Percentiles rank a stretch among this genome's conserved stretches.
Conservation (phyloP, 164 flowering plant genomes). For the Warburgia ugandensis region DNA sequence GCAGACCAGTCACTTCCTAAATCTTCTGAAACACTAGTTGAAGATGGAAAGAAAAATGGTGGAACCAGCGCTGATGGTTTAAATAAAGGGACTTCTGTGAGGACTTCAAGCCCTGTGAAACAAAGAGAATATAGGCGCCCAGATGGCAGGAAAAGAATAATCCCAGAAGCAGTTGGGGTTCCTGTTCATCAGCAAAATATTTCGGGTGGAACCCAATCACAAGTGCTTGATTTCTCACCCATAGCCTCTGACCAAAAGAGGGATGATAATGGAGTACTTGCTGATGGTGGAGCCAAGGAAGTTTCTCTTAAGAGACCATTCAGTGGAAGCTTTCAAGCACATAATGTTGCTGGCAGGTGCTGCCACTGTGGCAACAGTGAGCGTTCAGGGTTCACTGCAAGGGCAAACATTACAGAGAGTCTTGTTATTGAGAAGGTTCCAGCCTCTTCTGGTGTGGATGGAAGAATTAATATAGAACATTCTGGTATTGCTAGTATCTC, state of each 20-base stretch:
- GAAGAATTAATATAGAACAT: too few relatives aligned
- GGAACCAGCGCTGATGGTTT: slow-evolving; percentile 44
- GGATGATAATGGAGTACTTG: slow-evolving; percentile 32
- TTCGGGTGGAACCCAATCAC: too few relatives aligned
- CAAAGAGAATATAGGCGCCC: slow-evolving; percentile 93
- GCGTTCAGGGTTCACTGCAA: slow-evolving; percentile 68
- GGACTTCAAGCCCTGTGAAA: slow-evolving; percentile 82
- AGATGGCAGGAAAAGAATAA: slow-evolving; percentile 96
- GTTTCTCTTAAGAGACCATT: slow-evolving; percentile 35
- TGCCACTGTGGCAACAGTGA: slow-evolving; percentile 29
- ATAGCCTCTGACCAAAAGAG: slow-evolving; percentile 26
- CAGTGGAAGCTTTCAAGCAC: too few relatives aligned
- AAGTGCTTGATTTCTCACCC: slow-evolving; percentile 35
- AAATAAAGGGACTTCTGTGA: slow-evolving; percentile 40
- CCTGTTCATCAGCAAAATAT: slow-evolving; percentile 52
- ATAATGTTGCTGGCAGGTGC: slow-evolving; percentile 7
- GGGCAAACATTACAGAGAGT: slow-evolving; percentile 69
- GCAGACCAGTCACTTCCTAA: slow-evolving; percentile 19
- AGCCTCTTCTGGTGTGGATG: slow-evolving; percentile 45
- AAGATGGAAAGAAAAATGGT: slow-evolving; percentile 45
- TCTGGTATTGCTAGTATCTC: too few relatives aligned
- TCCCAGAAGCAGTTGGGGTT: slow-evolving; percentile 93
- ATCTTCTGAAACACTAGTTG: slow-evolving; percentile 35
- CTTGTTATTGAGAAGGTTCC: slow-evolving; percentile 85
- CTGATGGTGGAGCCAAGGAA: slow-evolving; percentile 34